phyloP scores from a whole-genome alignment of 1,139 yeast species.

The Fermentozyma sake region DNA sequence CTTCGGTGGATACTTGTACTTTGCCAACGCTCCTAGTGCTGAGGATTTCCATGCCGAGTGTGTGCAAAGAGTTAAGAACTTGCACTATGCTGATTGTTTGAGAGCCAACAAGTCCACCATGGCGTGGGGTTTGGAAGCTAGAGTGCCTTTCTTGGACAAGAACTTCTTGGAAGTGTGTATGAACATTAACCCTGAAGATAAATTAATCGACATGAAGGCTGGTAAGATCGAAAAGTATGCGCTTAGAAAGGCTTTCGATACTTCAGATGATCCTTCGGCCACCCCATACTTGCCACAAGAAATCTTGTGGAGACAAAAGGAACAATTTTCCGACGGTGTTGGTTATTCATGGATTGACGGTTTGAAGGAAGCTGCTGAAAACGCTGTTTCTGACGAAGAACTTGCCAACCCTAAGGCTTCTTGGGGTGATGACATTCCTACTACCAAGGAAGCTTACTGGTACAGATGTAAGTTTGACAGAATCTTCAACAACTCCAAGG shows the following conservation, averaged over 20 bases:
- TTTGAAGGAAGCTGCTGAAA: slow-evolving; percentile 91
- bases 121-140: slow-evolving; percentile 99
- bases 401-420: slow-evolving; percentile 85
- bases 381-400: slow-evolving; percentile 81
- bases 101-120: slow-evolving; percentile 99
- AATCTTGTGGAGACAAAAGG: slow-evolving; percentile 99
- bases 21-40: slow-evolving; percentile 93
- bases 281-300: slow-evolving; percentile 91
- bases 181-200: slow-evolving; percentile 93
- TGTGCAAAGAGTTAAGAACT: slow-evolving; percentile 93
- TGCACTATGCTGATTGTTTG: slow-evolving; percentile 94
- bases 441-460: slow-evolving; percentile 99
- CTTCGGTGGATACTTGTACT: slow-evolving; percentile 96
- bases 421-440: slow-evolving; percentile 94
- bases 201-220: slow-evolving; percentile 64
- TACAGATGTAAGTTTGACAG: slow-evolving; percentile 95
- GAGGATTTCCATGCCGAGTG: slow-evolving; percentile 92
- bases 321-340: slow-evolving; percentile 98
- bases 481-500: slow-evolving; percentile 71
- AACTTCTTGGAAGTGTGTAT: slow-evolving; percentile 86
- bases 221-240: slow-evolving; percentile 91
- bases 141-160: slow-evolving; percentile 98
- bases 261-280: slow-evolving; percentile 61
- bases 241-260: slow-evolving; percentile 95
- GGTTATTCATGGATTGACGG: slow-evolving; percentile 99